A percentile compares a stretch with the other conserved stretches of the same genome.
These are phyloP conservation scores for Aspergillus affinis DNA, from an alignment of 495 filamentous ascomycete genomes.

Conservation along the genomic window DNA sequence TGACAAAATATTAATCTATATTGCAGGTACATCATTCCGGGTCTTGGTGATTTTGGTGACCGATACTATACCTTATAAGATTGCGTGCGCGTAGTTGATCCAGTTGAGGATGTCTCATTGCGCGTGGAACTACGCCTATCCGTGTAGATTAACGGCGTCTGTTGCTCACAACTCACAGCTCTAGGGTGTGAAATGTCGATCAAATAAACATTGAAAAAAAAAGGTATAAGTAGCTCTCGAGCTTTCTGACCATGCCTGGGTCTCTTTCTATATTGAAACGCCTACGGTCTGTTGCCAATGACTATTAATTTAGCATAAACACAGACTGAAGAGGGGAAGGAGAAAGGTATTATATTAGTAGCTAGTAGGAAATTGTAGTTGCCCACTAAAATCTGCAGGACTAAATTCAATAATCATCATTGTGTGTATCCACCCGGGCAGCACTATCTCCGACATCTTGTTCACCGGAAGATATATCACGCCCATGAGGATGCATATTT, in stretches of 20 bases:
- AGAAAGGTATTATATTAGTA: background rate
- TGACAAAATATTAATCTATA: conserved; percentile 4
- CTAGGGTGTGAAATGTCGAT: too few species aligned
- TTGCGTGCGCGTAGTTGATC: background rate
- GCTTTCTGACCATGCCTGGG: background rate
- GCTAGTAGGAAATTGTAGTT: background rate
- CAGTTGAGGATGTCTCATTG: background rate
- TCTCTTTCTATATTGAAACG: background rate
- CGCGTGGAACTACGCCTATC: background rate
- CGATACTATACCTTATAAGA: conserved; percentile 85
- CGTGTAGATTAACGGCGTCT: background rate
- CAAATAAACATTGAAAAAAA: too few species aligned
- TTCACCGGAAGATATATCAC: conserved; percentile 16
- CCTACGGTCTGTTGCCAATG: background rate
- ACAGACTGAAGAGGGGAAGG: background rate
- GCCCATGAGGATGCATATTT: conserved; percentile 21
- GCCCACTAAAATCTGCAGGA: background rate
- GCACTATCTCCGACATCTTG: conserved; percentile 17
- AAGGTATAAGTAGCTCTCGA: too few species aligned
- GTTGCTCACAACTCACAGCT: background rate
- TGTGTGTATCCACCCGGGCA: conserved; percentile 21
- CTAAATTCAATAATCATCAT: conserved; percentile 34
- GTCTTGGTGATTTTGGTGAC: conserved; percentile 95
- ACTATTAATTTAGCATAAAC: background rate
- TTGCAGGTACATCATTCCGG: conserved; percentile 89